Evolutionary conservation across 2,329 filamentous ascomycete species (phyloP), one percentile per base, ranked within the genome.

Genomic region (Botrytis byssoidea): DNA sequence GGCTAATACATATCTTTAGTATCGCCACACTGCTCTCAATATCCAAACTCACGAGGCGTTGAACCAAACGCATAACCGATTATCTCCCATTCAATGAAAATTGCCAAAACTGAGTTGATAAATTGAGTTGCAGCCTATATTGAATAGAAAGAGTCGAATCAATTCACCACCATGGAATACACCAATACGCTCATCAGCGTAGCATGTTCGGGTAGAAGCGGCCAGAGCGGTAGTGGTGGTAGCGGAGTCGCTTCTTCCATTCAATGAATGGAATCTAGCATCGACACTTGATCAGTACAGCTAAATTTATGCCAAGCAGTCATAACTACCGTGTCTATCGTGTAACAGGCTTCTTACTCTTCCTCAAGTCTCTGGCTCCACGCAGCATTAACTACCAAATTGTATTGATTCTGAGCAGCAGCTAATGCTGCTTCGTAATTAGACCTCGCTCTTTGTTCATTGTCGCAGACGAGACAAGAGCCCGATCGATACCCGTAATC

Each of bases 81-180:
- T 16, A 57, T 40, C 29, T 6, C 5, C 2, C 18, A 42, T n/a
- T 1, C 25, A 42, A 55, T 16, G 5, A 7, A 22, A 16, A 35
- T 14, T 3, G 1, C 2, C 2, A 9, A 1, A 9, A 1, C 7
- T 18, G 3, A 55, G 1, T 32, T 29, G 16, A 3, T 2, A 22
- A 14, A 42, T 22, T 4, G 3, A 2, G 7, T 40, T 14, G 8
- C 32, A 20, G 12, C 18, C 2, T 25, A 25, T 10, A n/a, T 16
- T 68, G 2, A 48, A 4, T 8, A 16, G 20, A 29, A 22, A 5
- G 5, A 57, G 9, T 51, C 8, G 16, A 5, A 10, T 14, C 51
- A 5, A 40, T 9, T 1, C 3, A 40, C 25, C 16, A 9, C 40
- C 37, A 48, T 20, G 12, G 0, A 20, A 29, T 8, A 40, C 18